These are phyloP conservation scores for Microbotryum scabiosae DNA, from an alignment of 1,284 basidiomycete species.

Conservation along the genomic window DNA sequence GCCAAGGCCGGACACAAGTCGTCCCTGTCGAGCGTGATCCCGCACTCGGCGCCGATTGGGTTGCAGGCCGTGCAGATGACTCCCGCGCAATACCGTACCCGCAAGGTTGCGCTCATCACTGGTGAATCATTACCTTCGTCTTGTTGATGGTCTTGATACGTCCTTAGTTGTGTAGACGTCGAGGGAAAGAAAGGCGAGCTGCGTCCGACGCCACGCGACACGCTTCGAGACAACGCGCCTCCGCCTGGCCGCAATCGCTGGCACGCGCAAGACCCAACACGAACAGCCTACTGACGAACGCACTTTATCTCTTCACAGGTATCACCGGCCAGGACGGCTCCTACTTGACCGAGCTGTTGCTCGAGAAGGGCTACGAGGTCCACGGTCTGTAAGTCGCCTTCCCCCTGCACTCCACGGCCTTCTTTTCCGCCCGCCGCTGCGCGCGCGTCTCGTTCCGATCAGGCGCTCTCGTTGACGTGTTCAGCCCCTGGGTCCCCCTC, in stretches of 20 bases:
- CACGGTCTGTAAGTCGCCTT: conserved; percentile 48
- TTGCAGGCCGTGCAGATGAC: conserved; percentile 11
- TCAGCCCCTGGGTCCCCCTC: neutral
- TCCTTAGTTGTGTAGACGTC: neutral
- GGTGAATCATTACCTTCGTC: conserved; percentile 47
- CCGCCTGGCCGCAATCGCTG: neutral
- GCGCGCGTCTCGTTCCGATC: neutral
- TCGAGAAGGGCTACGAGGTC: conserved; percentile 80
- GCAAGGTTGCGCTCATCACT: conserved; percentile 81
- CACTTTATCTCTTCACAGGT: conserved; percentile 46
- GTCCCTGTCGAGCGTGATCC: conserved; percentile 2
- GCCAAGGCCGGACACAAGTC: conserved; percentile 11
- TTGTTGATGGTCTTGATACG: conserved; percentile 11
- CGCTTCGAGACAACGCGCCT: neutral
- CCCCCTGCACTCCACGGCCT: neutral
- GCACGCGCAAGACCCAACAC: neutral
- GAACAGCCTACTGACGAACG: neutral
- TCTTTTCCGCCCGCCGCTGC: neutral
- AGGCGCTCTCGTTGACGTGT: neutral
- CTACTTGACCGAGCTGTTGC: conserved; percentile 74
- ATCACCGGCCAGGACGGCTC: conserved; percentile 89
- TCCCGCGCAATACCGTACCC: conserved; percentile 66
- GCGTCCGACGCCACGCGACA: neutral
- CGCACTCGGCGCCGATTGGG: too few species aligned
- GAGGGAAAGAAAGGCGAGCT: neutral